phyloP scores from a whole-genome alignment of 2,329 filamentous ascomycete genomes.

The Nannizziopsis arthrosporioides region DNA sequence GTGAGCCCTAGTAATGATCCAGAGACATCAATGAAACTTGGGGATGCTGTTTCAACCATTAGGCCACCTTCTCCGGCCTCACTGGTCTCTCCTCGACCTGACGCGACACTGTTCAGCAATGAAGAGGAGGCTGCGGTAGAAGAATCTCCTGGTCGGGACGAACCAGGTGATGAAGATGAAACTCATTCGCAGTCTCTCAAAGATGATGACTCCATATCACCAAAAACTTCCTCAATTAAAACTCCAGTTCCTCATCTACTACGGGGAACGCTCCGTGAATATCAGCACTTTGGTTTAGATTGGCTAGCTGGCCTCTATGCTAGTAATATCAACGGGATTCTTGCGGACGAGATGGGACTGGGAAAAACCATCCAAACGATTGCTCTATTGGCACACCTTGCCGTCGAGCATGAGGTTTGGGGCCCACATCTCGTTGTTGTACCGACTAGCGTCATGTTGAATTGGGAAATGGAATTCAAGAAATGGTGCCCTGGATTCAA shows the following conservation, averaged over 20 bases:
- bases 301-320: constrained; percentile 91
- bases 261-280: constrained; percentile 80
- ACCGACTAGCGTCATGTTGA: constrained; percentile 95
- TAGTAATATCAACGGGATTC: constrained; percentile 86
- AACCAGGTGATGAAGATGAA: neutral
- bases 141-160: no score
- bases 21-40: constrained; percentile 20
- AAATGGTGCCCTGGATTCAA: constrained; percentile 97
- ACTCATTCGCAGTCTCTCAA: neutral
- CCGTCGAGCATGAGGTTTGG: constrained; percentile 83
- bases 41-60: constrained; percentile 14
- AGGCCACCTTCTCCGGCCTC: neutral
- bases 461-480: constrained; percentile 99
- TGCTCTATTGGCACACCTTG: constrained; percentile 79
- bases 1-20: constrained; percentile 15
- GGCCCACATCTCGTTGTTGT: constrained; percentile 93
- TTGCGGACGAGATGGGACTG: constrained; percentile 96
- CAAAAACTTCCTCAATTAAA: constrained; percentile 31
- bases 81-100: neutral
- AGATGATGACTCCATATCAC: neutral
- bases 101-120: neutral
- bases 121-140: neutral
- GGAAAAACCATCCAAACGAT: constrained; percentile 99
- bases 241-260: constrained; percentile 71
- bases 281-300: constrained; percentile 92